Evolutionary conservation across 305 asterid species (phyloP).

Genomic region (Fraxinus baroniana): DNA sequence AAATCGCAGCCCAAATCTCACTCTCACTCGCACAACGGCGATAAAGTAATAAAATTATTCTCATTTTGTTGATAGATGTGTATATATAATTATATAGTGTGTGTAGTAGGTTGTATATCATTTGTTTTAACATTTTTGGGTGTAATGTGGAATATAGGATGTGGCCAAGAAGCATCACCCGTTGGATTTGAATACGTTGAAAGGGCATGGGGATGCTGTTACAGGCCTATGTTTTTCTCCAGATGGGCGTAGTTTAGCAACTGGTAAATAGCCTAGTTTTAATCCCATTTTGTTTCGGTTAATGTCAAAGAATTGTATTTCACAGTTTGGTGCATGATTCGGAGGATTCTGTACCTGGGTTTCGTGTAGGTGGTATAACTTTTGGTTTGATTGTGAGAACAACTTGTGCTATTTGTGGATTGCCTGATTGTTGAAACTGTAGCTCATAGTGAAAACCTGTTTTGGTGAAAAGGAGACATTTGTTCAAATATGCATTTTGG

Average conservation of each 20-base stretch:
- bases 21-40: conserved; percentile 61
- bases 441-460: neutral
- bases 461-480: neutral
- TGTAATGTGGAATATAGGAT: conserved; percentile 54
- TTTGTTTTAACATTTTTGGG: conserved; percentile 21
- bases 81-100: conserved; percentile 6
- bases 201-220: conserved; percentile 96
- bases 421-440: conserved; percentile 12
- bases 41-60: conserved; percentile 54
- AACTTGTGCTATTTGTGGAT: neutral
- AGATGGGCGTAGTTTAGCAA: conserved; percentile 78
- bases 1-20: conserved; percentile 65
- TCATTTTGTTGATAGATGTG: conserved; percentile 11
- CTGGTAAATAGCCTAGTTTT: conserved; percentile 49
- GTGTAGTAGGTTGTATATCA: conserved; percentile 1
- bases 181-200: conserved; percentile 93
- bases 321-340: conserved; percentile 14
- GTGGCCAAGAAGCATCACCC: conserved; percentile 80
- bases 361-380: neutral
- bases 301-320: neutral
- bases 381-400: neutral
- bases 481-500: neutral
- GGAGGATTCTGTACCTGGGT: neutral
- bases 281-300: neutral
- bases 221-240: conserved; percentile 79